Base-by-base conservation (phyloP, 805 yeast genomes). In the Saturnispora mendoncae region DNA sequence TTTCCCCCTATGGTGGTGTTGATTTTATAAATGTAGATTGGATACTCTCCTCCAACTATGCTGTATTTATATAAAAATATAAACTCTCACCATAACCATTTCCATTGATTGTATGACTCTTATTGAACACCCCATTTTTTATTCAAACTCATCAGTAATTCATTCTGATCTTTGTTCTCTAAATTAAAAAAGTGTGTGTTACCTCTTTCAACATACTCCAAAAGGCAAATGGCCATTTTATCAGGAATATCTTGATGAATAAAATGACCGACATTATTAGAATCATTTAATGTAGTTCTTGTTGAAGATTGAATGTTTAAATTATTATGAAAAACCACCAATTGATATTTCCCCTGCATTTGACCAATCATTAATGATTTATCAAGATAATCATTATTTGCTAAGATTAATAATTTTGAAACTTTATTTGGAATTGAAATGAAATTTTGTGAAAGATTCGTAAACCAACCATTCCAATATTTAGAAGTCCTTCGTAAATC, bases 301-400 rank as follows among this genome's bases (percentile, higher is more conserved):
- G 45, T 48, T 1, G 61, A 52, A 7, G 61, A 54, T 53, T 21
- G 47, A 43, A 10, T 42, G 13, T 48, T 45, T 25, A 51, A 32
- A 10, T 50, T 44, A 29, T 54, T 50, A 38, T 71, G 76, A 57
- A 86, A 80, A 4, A 87, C 92, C 12, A 84, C 78, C 31, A 92
- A 69, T 61, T 94, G 99, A 59, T 82, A 92, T 57, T 78, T 80
- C 2, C 99, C 99, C 62, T 88, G 97, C 98, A 92, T 92, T 61
- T 94, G 98, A 1, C 97, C 99, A 39, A 92, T 78, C 60, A 88
- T 86, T 36, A 92, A 66, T 29, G 74, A 74, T 48, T 81, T 86
- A 61, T 92, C 98, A 24, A 94, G 67, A 17, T 83, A 77, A 50
- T 92, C 97, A 39, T 88, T 82, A 3, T 95, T 95, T 0, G 97